Base-by-base conservation (phyloP, 208 protist genomes). In the Leishmania lainsoni region DNA sequence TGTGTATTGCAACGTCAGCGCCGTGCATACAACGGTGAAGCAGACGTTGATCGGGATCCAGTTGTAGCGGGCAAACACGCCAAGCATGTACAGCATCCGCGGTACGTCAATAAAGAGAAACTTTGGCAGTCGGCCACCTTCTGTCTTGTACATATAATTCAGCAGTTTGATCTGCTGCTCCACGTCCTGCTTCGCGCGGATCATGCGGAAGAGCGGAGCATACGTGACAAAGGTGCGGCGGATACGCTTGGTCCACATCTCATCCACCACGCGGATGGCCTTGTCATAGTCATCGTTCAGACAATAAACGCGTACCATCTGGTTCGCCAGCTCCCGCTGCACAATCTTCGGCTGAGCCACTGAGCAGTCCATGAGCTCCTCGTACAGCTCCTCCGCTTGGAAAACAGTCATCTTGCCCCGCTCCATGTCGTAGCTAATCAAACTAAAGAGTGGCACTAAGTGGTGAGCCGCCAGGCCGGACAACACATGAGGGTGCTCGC, bases 201-300 rank as follows among this genome's bases (percentile, higher is more conserved):
- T 91, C 79, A 93, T 86, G 42, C 95, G 92, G 76, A 98, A 98
- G n/a, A 98, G 66, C 5, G 95, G 95, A 17, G 95, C 95, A 76
- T 98, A 98, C 16, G 95, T 94, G 79, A 96, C 93, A 80, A 97
- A 98, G n/a, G 93, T 96, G 49, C 95, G 91, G 0, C 95, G 93
- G 68, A 98, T 94, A 58, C 79, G 80, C 72, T 90, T 94, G 0
- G 81, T 79, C 78, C 81, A 85, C 95, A 98, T 97, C 81, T 97
- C 93, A 26, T 88, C 79, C 26, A 98, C 78, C 58, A 98, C 87
- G n/a, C 86, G 89, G 8, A 94, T 54, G 42, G 93, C 93, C 80
- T 94, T 94, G 39, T 94, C 91, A 56, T 89, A 92, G 63, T 94
- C 89, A 56, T 91, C 93, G 65, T 93, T 54, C 26, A 98, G 79